A percentile compares a stretch with the other conserved stretches of the same genome.
phyloP scores from a whole-genome alignment of 331 rosid species.

The Quercus phellos region DNA sequence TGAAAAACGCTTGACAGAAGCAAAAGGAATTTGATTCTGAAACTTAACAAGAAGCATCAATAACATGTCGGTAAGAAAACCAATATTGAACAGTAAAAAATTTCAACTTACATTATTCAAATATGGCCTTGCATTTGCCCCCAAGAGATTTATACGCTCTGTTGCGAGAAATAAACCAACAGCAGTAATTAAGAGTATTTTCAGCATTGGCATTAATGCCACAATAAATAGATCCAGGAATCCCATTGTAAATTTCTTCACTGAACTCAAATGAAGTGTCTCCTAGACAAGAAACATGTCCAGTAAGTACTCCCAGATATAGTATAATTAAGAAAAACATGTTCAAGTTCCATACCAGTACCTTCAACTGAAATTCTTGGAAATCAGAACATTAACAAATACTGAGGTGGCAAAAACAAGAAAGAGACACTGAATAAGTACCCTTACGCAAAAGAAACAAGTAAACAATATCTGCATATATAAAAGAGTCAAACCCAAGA shows the following conservation, averaged over 20 bases:
- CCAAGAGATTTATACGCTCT: conserved; percentile 19
- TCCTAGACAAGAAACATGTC: too few species aligned
- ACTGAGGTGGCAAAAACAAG: neutral
- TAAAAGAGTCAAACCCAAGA: neutral
- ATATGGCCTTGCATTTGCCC: conserved; percentile 23
- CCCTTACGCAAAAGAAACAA: neutral
- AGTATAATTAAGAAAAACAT: too few species aligned
- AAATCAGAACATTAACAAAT: neutral
- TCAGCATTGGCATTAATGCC: conserved; percentile 29
- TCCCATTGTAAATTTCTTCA: conserved; percentile 10
- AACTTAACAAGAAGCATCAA: too few species aligned
- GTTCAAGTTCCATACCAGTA: too few species aligned
- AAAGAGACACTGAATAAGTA: neutral
- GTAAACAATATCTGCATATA: neutral
- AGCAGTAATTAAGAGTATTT: conserved; percentile 25
- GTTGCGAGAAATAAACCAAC: conserved; percentile 32
- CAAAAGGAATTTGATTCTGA: neutral
- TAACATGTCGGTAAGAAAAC: too few species aligned
- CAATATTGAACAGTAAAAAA: neutral
- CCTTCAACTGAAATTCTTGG: too few species aligned
- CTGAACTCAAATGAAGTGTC: neutral
- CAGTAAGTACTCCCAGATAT: too few species aligned
- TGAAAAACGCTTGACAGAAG: neutral
- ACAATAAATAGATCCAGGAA: conserved; percentile 26
- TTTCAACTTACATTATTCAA: conserved; percentile 19